Conservation (phyloP, 2,329 filamentous ascomycete genomes). For the Graphium sp. region DNA sequence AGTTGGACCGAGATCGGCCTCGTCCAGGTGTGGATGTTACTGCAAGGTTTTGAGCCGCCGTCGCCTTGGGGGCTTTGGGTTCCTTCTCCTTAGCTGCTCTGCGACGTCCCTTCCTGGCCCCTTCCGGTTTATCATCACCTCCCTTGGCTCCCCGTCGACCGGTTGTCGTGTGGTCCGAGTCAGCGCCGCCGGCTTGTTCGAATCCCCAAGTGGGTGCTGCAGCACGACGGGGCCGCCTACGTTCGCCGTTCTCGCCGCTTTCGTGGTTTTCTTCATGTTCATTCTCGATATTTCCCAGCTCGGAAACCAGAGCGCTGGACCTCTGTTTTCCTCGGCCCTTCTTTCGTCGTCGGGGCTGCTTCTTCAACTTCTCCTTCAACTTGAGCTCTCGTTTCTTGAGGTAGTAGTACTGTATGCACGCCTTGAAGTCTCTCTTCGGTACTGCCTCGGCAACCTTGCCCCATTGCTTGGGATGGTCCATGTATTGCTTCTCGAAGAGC, state of each 20-base stretch:
- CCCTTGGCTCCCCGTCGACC: slow-evolving; percentile 31
- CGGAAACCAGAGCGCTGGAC: slow-evolving; percentile 48
- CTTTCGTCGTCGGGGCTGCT: slow-evolving; percentile 41
- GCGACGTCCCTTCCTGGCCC: slow-evolving; percentile 18
- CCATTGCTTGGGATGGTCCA: slow-evolving; percentile 70
- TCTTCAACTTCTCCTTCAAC: slow-evolving; percentile 60
- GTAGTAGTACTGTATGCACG: slow-evolving; percentile 79
- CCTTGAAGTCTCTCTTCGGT: slow-evolving; percentile 52
- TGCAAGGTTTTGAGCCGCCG: slow-evolving; percentile 22
- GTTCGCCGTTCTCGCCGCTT: slow-evolving; percentile 40
- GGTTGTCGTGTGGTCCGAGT: slow-evolving; percentile 43
- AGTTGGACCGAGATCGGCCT: slow-evolving; percentile 36
- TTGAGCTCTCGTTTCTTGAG: slow-evolving; percentile 59
- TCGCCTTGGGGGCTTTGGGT: slow-evolving; percentile 22
- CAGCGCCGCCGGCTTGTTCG: slow-evolving; percentile 28
- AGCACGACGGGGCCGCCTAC: slow-evolving; percentile 43
- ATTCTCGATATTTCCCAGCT: slow-evolving; percentile 42
- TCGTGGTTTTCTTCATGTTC: slow-evolving; percentile 39
- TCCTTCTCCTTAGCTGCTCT: slow-evolving; percentile 21
- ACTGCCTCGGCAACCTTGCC: slow-evolving; percentile 56
- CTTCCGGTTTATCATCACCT: slow-evolving; percentile 26
- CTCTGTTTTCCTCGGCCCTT: slow-evolving; percentile 40
- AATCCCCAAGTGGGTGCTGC: slow-evolving; percentile 57
- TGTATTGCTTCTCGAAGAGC: slow-evolving; percentile 57
- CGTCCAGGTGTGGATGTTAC: slow-evolving; percentile 26